A percentile compares a stretch with the other conserved stretches of the same genome.
phyloP scores from a whole-genome alignment of 1,284 basidiomycete species.

The Volvariella volvacea region DNA sequence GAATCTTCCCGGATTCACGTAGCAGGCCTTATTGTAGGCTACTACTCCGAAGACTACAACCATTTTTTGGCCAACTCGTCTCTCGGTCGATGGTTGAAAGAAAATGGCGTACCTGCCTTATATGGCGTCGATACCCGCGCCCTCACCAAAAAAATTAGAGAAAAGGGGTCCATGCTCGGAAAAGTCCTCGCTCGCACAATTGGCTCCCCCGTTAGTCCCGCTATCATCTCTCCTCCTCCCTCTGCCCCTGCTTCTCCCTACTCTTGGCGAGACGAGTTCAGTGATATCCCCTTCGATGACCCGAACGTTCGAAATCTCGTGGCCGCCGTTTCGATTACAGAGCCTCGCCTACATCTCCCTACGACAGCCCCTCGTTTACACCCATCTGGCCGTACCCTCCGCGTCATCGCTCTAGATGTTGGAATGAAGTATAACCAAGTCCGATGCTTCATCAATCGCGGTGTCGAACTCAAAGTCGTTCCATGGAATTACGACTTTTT shows the following conservation, averaged over 20 bases:
- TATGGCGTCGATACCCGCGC: conserved; percentile 97
- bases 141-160: conserved; percentile 93
- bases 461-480: conserved; percentile 94
- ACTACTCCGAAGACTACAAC: conserved; percentile 92
- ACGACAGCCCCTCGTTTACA: conserved; percentile 57
- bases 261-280: conserved; percentile 78
- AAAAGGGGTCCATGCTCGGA: conserved; percentile 90
- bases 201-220: conserved; percentile 7
- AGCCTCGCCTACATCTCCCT: conserved; percentile 71
- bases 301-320: conserved; percentile 92
- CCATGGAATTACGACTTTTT: conserved; percentile 97
- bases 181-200: conserved; percentile 60
- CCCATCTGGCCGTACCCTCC: conserved; percentile 74
- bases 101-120: conserved; percentile 92
- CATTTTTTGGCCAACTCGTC: conserved; percentile 92
- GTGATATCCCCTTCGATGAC: conserved; percentile 81
- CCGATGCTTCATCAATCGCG: conserved; percentile 90
- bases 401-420: conserved; percentile 91
- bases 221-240: conserved; percentile 28
- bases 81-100: conserved; percentile 90
- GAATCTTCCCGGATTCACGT: conserved; percentile 95
- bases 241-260: conserved; percentile 52
- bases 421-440: conserved; percentile 99
- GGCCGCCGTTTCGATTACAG: conserved; percentile 74
- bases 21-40: conserved; percentile 87